phyloP scores from a whole-genome alignment of 2,329 filamentous ascomycete species.

The Ophiostoma novo-ulmi region DNA sequence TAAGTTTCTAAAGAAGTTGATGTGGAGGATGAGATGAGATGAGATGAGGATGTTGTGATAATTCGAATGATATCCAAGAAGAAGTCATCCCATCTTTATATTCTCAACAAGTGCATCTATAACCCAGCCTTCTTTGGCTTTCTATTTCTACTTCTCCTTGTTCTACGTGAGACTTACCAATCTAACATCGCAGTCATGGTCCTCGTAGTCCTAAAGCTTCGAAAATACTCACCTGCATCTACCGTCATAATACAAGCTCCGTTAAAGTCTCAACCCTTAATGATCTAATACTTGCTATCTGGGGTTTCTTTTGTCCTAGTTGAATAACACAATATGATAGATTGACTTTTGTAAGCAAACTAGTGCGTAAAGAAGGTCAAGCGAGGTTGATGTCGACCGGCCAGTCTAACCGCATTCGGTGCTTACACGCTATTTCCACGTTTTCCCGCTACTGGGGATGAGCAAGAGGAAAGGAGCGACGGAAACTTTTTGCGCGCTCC shows the following conservation, averaged over 20 bases:
- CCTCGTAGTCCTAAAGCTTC: background rate
- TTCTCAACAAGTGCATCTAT: background rate
- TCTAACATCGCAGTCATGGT: background rate
- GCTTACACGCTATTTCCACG: background rate
- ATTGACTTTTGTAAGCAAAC: background rate
- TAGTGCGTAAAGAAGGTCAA: background rate
- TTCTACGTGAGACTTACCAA: background rate
- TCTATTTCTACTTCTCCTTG: background rate
- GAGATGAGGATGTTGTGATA: background rate
- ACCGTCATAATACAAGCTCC: background rate
- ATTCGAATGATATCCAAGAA: background rate
- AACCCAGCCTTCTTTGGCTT: too few species aligned
- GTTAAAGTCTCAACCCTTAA: background rate
- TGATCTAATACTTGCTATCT: background rate
- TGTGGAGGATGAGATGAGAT: background rate
- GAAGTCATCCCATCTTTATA: background rate
- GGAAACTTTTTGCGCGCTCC: constrained; percentile 18
- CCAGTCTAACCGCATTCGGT: background rate
- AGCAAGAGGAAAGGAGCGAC: background rate
- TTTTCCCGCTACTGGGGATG: background rate
- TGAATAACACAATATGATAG: background rate
- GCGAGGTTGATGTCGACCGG: background rate
- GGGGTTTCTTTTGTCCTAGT: background rate
- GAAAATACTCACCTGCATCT: background rate
- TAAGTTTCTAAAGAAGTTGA: background rate